Evolutionary conservation across 108 stramenopile species (phyloP), one percentile per base, ranked within the genome.

Genomic region (Cylindrotheca fusiformis): DNA sequence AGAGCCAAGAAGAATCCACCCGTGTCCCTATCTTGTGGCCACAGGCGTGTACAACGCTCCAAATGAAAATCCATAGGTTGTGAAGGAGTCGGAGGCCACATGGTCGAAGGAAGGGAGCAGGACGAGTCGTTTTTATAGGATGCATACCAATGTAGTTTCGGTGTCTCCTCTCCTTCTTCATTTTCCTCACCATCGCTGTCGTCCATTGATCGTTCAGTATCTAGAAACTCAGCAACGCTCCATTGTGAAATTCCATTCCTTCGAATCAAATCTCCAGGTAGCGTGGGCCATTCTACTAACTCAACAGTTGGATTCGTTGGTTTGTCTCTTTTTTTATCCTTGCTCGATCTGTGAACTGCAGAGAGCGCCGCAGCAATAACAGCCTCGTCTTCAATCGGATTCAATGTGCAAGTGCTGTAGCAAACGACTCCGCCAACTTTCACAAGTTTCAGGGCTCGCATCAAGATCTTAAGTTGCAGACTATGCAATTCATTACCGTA

Each of bases 1-100:
- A 98, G 64, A 20, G 91, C 90, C 26, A 98, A 75, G 64, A 98
- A 99, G 73, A 99, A 99, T 5, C 97, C 99, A 54, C 97, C 97
- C 1, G 95, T 87, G 63, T 99, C 91, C 41, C 94, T 81, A 62
- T 98, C 97, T 58, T 99, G 97, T 5, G 99, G 99, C 44, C 95
- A 74, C 46, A 97, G 68, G 18, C 97, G 90, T 47, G 82, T 52
- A 68, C 99, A 98, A 0, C 78, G 67, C 48, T 82, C 71, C 25
- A 87, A 57, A 32, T 67, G 57, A 23, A 82, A 26, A 12, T 36
- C 14, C 17, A 18, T 60, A 29, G 61, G 41, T 8, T 32, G 17
- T 10, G 53, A 29, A 48, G 57, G 29, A 29, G 20, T 45, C 0
- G 71, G 49, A 21, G 88, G 81, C 88, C 88, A 93, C 67, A 93